Base-by-base conservation (phyloP, 345 rosid species). In the Theobroma cacao region DNA sequence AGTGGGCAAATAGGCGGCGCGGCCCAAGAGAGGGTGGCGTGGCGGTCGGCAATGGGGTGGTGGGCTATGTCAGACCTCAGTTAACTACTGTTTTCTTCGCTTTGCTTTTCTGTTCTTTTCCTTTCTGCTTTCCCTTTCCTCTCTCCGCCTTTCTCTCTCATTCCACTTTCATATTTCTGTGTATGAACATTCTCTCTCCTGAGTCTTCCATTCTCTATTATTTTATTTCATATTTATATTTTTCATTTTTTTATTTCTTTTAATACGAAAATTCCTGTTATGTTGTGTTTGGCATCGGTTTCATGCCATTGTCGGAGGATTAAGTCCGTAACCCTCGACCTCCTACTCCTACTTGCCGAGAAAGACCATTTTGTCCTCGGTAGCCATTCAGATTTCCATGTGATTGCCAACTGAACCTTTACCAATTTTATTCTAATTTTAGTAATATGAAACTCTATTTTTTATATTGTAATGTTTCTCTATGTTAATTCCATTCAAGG, bases 21-120 rank as follows among this genome's bases (percentile, higher is more conserved):
- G 22, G 78, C 58, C 43, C 6, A 41, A 60, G 71, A 22, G 67
- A 45, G 59, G 70, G 78, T 62, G 71, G 61, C 71, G 43, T 75
- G 70, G 59, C 31, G 69, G 58, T 62, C 71, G 59, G 70, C 28
- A 61, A 58, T 2, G 68, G 47, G 67, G 66, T 75, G 38, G 26
- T 59, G 40, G 20, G 55, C 26, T 59, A 38, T 59, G 78, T 75
- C 78, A 75, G 70, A 47, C 56, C 40, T 62, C 43, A 75, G 33
- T 28, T 31, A 50, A 71, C 26, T 17, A 31, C 30, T 47, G 34
- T 47, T 47, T 14, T 70, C n/a, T 17, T 58, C 14, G 4, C 15
- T 31, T 28, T 4, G 26, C 24, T 0, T 20, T 53, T 69, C 9
- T 1, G 18, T 17, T 1, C 38, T n/a, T n/a, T n/a, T n/a, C n/a